Evolutionary conservation across 306 rosid species (phyloP), one percentile per base, ranked within the genome.

Genomic region (Trifolium pratense): DNA sequence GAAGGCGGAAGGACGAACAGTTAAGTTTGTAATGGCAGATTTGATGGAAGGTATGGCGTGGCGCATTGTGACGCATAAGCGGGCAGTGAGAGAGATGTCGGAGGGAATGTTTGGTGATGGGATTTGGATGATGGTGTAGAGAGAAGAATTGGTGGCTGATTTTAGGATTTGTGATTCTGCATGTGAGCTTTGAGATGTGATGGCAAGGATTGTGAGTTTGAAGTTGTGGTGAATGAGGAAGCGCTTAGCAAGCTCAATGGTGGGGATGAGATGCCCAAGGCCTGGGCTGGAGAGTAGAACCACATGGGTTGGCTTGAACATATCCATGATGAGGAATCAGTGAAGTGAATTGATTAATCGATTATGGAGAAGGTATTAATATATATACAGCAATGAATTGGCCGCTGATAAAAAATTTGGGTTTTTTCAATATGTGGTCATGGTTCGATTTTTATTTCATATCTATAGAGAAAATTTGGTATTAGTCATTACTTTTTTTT

Each of bases 281-380:
- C 92, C 96, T 0, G 85, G 90, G 77, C 89, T 84, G 0, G 85
- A 63, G 31, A 89, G 77, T 0, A 88, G 72, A 15, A 80, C 86
- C 5, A 73, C 49, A 16, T 88, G 89, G n/a, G 73, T 5, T 26
- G 16, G 60, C 14, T 60, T 66, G 1, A 52, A 70, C 2, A 9
- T 5, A 42, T 75, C 79, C 84, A 79, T 80, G 59, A 5, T 2
- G 42, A 31, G 55, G 23, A 32, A 25, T 55, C 23, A 7, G 0
- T 25, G 5, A 46, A 46, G 16, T 5, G 9, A 46, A 46, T n/a
- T 1, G 8, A 15, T 46, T 15, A 15, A 46, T n/a, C 1, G 8
- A 15, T 46, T 46, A 46, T 46, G 2, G 52, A 46, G 7, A 45
- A 34, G 1, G 7, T 3, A 25, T 3, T 1, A 0, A 25, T 25